Evolutionary conservation across 352 stramenopile genomes (phyloP).

Genomic region (Phytophthora colocasiae): DNA sequence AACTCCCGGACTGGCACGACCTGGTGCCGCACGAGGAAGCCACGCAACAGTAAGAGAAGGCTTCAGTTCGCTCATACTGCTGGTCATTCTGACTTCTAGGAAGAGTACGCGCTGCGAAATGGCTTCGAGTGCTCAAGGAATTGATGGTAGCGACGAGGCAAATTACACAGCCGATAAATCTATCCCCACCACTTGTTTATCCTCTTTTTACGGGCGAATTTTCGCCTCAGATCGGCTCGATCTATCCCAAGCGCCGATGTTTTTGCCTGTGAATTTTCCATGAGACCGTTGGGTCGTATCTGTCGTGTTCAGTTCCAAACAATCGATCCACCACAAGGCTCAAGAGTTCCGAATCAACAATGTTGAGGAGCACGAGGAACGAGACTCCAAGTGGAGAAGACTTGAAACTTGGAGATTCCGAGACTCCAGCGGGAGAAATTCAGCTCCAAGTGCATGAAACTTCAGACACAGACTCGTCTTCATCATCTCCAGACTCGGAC

Average conservation of each 20-base stretch:
- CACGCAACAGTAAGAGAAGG: neutral
- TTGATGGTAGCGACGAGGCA: constrained; percentile 16
- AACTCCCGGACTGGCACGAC: constrained; percentile 52
- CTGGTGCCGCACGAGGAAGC: constrained; percentile 29
- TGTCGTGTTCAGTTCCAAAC: constrained; percentile 12
- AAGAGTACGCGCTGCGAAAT: neutral
- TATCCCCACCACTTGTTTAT: constrained; percentile 5
- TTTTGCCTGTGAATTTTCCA: constrained; percentile 19
- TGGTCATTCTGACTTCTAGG: no score
- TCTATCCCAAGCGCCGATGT: constrained; percentile 16
- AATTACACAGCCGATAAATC: constrained; percentile 11
- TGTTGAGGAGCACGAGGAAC: constrained; percentile 21
- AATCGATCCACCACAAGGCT: neutral
- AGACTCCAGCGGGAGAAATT: constrained; percentile 21
- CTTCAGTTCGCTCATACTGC: neutral
- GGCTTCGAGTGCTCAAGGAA: neutral
- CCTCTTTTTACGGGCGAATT: neutral
- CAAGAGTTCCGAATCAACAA: constrained; percentile 1
- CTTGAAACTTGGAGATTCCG: constrained; percentile 14
- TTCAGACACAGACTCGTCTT: constrained; percentile 12
- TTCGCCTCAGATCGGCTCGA: constrained; percentile 7
- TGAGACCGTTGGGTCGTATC: constrained; percentile 11
- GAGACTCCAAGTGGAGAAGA: constrained; percentile 18
- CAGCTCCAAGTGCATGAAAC: constrained; percentile 16
- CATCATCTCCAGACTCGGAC: constrained; percentile 17